Evolutionary conservation across 1,284 basidiomycete species (phyloP).

Genomic region (Ustilago crameri): DNA sequence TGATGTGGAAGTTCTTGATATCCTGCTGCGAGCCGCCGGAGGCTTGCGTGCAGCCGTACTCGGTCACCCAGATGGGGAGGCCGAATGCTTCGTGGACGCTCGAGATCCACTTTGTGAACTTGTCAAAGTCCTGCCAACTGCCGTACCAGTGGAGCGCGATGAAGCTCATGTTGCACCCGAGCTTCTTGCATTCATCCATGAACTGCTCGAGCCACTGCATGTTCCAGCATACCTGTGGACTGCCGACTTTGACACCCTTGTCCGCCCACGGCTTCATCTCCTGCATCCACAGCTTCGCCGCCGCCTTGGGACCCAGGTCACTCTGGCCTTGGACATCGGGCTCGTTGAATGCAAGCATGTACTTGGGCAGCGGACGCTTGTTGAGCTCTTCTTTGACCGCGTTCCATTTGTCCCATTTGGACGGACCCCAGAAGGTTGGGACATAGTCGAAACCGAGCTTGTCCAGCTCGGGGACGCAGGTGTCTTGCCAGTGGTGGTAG

Average conservation of each 20-base stretch:
- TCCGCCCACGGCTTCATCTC: conserved; percentile 59
- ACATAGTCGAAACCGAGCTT: conserved; percentile 55
- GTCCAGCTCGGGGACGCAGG: conserved; percentile 30
- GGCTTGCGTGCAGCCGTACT: conserved; percentile 60
- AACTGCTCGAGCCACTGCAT: conserved; percentile 61
- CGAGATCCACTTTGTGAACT: conserved; percentile 54
- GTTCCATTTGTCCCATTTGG: conserved; percentile 53
- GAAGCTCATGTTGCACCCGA: conserved; percentile 58
- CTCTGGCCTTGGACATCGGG: conserved; percentile 60
- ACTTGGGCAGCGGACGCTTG: conserved; percentile 16
- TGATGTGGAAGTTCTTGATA: conserved; percentile 50
- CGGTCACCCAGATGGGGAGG: conserved; percentile 62
- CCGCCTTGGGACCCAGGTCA: conserved; percentile 49
- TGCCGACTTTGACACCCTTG: conserved; percentile 56
- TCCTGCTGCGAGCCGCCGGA: conserved; percentile 39
- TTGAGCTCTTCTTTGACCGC: conserved; percentile 47
- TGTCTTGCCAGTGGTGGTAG: conserved; percentile 61
- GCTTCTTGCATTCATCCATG: conserved; percentile 48
- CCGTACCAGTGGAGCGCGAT: conserved; percentile 67
- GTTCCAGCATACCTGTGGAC: conserved; percentile 64
- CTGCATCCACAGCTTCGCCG: conserved; percentile 56
- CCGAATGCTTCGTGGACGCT: conserved; percentile 46
- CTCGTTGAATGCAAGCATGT: conserved; percentile 63
- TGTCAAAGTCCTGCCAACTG: conserved; percentile 51
- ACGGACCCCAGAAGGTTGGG: conserved; percentile 62